phyloP scores from a whole-genome alignment of 495 filamentous ascomycete genomes.

The Penicillium macrosclerotiorum region DNA sequence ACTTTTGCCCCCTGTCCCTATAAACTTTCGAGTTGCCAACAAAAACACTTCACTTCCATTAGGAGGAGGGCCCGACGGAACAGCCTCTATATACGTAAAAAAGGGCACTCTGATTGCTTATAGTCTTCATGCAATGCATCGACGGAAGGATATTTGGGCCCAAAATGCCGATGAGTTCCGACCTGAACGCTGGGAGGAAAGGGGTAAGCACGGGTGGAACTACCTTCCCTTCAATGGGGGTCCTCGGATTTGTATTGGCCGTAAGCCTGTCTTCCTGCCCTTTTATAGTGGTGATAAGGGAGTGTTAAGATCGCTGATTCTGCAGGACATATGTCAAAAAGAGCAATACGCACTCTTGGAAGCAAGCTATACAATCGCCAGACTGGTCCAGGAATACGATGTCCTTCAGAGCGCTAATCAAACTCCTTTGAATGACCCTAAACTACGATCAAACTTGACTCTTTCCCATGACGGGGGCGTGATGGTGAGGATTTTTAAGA shows the following conservation, averaged over 20 bases:
- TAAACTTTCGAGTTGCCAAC: conserved; percentile 45
- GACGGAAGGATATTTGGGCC: conserved; percentile 49
- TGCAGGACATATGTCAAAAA: too few species aligned
- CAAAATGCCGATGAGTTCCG: conserved; percentile 49
- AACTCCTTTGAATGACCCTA: too few species aligned
- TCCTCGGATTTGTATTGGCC: conserved; percentile 45
- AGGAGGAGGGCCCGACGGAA: conserved; percentile 43
- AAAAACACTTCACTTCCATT: conserved; percentile 44
- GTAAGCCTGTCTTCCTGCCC: conserved; percentile 60
- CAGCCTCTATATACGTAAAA: conserved; percentile 34
- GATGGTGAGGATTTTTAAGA: too few species aligned
- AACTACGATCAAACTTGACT: too few species aligned
- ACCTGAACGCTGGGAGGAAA: conserved; percentile 56
- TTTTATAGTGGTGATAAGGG: too few species aligned
- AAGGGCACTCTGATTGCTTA: conserved; percentile 45
- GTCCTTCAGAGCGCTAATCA: too few species aligned
- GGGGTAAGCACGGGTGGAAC: conserved; percentile 49
- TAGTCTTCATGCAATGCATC: conserved; percentile 50
- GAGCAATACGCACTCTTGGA: too few species aligned
- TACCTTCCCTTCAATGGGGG: conserved; percentile 64
- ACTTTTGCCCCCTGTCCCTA: conserved; percentile 50
- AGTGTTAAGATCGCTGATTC: too few species aligned
- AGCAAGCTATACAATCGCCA: too few species aligned
- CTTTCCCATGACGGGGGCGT: too few species aligned
- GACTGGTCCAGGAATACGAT: too few species aligned